phyloP scores from a whole-genome alignment of 805 yeast genomes.

The Sugiyamaella smithiae region DNA sequence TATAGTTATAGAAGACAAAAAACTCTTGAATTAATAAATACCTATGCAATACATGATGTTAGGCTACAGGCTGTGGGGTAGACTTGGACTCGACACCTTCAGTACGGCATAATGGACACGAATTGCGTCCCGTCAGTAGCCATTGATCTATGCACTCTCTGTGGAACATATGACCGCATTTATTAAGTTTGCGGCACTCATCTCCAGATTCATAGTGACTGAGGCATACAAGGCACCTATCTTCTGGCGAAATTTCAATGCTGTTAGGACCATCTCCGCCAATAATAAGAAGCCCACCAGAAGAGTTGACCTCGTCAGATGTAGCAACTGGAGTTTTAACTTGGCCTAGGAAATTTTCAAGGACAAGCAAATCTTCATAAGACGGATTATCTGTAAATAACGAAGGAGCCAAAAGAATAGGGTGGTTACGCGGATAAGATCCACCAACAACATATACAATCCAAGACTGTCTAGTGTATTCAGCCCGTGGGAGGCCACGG shows the following conservation, averaged over 20 bases:
- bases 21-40: conserved; percentile 4
- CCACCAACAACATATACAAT: conserved; percentile 63
- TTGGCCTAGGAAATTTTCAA: conserved; percentile 48
- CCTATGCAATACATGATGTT: not conserved
- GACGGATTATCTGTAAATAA: conserved; percentile 49
- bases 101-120: conserved; percentile 57
- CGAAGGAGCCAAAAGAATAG: conserved; percentile 47
- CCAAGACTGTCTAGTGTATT: conserved; percentile 46
- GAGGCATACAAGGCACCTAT: conserved; percentile 53
- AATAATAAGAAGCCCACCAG: conserved; percentile 39
- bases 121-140: conserved; percentile 51
- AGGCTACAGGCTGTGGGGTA: not conserved
- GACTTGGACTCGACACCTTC: conserved; percentile 36
- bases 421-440: conserved; percentile 48
- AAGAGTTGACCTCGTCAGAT: conserved; percentile 38
- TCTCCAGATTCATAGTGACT: conserved; percentile 48
- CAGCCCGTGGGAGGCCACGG: conserved; percentile 3
- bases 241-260: conserved; percentile 26
- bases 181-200: conserved; percentile 42
- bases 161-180: conserved; percentile 55
- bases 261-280: conserved; percentile 22
- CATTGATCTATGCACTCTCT: conserved; percentile 56
- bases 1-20: too few relatives aligned
- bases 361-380: conserved; percentile 47
- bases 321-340: conserved; percentile 45